Conservation (phyloP, 2,329 filamentous ascomycete species). For the Pseudocercospora musae region DNA sequence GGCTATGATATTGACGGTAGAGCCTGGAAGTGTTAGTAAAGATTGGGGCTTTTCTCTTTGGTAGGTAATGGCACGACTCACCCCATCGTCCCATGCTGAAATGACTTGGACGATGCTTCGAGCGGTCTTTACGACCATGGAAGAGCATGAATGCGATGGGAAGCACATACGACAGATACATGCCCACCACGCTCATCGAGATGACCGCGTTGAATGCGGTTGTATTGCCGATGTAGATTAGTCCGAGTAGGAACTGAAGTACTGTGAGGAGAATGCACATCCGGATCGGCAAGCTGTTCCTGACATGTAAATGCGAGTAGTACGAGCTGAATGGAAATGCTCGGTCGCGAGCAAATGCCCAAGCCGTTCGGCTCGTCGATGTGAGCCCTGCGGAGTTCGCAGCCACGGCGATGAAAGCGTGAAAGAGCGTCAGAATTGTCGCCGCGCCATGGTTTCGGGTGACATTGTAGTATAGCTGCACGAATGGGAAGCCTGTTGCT, state of each 20-base stretch:
- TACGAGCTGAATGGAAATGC: conserved; percentile 36
- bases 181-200: conserved; percentile 15
- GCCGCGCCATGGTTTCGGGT: conserved; percentile 23
- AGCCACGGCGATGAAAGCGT: conserved; percentile 32
- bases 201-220: conserved; percentile 19
- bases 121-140: conserved; percentile 12
- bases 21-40: not conserved
- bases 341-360: conserved; percentile 38
- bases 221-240: conserved; percentile 20
- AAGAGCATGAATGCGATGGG: conserved; percentile 27
- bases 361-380: conserved; percentile 37
- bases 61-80: not conserved
- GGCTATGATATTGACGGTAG: conserved; percentile 41
- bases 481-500: conserved; percentile 25
- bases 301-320: conserved; percentile 15
- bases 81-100: conserved; percentile 37
- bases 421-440: conserved; percentile 35
- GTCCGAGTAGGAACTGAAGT: conserved; percentile 14
- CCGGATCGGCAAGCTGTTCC: conserved; percentile 5
- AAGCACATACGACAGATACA: conserved; percentile 17
- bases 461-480: conserved; percentile 27
- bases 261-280: conserved; percentile 15
- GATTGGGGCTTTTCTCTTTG: not conserved
- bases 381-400: conserved; percentile 35
- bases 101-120: conserved; percentile 19